These are phyloP conservation scores for Syzygium aromaticum DNA, from an alignment of 345 rosid genomes.

Conservation along the genomic window DNA sequence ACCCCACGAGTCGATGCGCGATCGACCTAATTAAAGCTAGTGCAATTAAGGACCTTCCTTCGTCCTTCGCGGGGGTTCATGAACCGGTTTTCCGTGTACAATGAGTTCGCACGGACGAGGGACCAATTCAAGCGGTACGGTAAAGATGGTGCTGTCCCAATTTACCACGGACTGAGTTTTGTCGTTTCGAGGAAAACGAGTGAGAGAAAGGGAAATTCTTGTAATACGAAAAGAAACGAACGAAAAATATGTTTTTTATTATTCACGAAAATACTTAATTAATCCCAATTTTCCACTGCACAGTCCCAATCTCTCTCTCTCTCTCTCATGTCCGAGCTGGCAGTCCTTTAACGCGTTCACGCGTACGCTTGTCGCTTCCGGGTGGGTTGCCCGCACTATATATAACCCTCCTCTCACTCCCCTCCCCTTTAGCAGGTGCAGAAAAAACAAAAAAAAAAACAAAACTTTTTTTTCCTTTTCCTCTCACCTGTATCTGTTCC, in stretches of 20 bases:
- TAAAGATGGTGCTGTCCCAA: neutral
- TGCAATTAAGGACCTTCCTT: neutral
- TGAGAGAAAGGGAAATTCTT: neutral
- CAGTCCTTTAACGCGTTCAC: slow-evolving; percentile 9
- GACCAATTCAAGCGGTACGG: neutral
- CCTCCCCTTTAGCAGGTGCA: slow-evolving; percentile 2
- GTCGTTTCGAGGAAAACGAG: neutral
- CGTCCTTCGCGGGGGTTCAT: neutral
- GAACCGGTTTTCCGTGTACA: neutral
- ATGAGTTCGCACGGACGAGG: neutral
- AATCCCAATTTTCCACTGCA: neutral
- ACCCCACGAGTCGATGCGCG: neutral
- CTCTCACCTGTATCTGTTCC: neutral
- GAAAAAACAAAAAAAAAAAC: neutral
- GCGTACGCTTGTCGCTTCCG: slow-evolving; percentile 8
- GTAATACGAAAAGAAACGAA: neutral
- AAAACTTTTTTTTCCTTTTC: neutral
- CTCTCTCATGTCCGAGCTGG: neutral
- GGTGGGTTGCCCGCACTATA: neutral
- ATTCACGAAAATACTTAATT: neutral
- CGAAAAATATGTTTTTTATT: no score
- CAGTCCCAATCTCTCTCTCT: neutral
- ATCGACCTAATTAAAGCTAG: neutral
- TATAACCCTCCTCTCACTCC: neutral
- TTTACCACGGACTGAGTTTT: neutral